Conservation (phyloP, 208 protist species). For the Trypanosoma theileri region DNA sequence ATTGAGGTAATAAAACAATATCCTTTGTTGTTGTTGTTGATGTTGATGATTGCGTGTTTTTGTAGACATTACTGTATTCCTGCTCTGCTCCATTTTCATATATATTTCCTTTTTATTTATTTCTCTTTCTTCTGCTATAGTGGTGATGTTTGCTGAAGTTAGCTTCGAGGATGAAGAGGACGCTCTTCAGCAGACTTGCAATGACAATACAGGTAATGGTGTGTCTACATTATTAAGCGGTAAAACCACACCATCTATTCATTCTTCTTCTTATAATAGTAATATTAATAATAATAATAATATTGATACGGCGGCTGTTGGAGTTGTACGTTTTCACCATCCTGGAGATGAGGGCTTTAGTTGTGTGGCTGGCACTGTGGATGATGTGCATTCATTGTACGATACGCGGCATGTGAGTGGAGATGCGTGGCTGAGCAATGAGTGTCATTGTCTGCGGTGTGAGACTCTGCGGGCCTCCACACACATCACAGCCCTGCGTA, state of each 20-base stretch:
- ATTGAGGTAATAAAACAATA: too few species aligned
- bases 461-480: conserved; percentile 58
- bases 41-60: too few species aligned
- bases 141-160: conserved; percentile 51
- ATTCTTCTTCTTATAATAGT: background rate
- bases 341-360: conserved; percentile 67
- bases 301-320: background rate
- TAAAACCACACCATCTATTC: too few species aligned
- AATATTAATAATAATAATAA: background rate
- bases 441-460: conserved; percentile 79
- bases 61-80: too few species aligned
- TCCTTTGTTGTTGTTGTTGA: too few species aligned
- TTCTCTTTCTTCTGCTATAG: background rate
- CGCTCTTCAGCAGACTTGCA: too few species aligned
- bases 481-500: conserved; percentile 20
- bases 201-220: background rate
- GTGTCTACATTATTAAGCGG: too few species aligned
- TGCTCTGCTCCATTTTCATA: background rate
- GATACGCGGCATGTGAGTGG: conserved; percentile 66
- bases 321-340: conserved; percentile 48
- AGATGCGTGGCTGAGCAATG: conserved; percentile 66
- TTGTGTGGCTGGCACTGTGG: conserved; percentile 56
- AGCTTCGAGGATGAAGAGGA: conserved; percentile 38
- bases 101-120: background rate
- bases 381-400: conserved; percentile 37